These are phyloP conservation scores for Ettlia oleoabundans DNA, from an alignment of 139 green algal genomes.

Conservation along the genomic window DNA sequence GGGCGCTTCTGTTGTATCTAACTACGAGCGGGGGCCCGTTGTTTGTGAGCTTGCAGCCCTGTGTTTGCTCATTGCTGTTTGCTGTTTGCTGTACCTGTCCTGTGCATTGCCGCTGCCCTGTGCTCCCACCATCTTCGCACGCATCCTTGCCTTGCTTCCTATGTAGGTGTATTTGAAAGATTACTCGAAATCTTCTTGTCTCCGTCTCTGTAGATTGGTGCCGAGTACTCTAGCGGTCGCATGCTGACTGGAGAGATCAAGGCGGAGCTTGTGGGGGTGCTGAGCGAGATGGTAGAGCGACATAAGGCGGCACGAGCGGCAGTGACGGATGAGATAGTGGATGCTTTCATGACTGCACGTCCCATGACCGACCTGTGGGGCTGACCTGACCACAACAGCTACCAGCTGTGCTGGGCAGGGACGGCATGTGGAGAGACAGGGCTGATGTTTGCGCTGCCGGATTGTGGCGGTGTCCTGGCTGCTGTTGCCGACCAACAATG, in stretches of 20 bases:
- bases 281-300: constrained; percentile 79
- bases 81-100: no score
- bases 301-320: constrained; percentile 75
- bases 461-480: no score
- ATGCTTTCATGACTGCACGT: constrained; percentile 90
- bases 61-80: no score
- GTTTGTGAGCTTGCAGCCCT: no score
- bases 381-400: neutral
- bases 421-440: no score
- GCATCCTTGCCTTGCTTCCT: neutral
- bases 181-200: neutral
- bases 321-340: constrained; percentile 93
- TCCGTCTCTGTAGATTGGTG: constrained; percentile 21
- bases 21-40: neutral
- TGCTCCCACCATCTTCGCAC: neutral
- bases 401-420: no score
- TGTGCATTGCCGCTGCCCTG: no score
- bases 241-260: constrained; percentile 99
- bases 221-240: constrained; percentile 83
- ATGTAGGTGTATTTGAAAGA: no score
- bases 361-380: constrained; percentile 64
- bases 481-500: no score
- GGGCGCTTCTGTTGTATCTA: constrained; percentile 26
- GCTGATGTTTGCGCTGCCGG: no score
- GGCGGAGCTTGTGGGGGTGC: constrained; percentile 84